Conservation (phyloP, 2,329 filamentous ascomycete species). For the Thielaviopsis punctulata region DNA sequence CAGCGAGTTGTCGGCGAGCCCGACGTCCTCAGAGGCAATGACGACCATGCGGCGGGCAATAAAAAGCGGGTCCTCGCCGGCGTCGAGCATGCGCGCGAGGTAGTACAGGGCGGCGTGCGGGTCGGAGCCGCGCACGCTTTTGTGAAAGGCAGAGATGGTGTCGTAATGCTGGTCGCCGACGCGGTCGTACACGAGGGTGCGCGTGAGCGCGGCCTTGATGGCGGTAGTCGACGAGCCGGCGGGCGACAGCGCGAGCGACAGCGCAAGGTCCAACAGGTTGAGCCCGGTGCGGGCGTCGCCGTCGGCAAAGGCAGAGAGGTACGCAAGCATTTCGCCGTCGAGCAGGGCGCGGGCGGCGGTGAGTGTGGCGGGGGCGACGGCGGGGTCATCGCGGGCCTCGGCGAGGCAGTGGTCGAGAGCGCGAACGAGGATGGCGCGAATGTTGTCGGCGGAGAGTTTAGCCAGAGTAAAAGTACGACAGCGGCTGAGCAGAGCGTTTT, state of each 20-base stretch:
- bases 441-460: slow-evolving; percentile 54
- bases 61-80: slow-evolving; percentile 83
- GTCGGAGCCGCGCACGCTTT: slow-evolving; percentile 76
- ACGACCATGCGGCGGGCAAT: slow-evolving; percentile 87
- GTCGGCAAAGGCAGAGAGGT: slow-evolving; percentile 74
- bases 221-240: slow-evolving; percentile 52
- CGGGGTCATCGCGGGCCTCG: neutral
- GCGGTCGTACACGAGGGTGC: slow-evolving; percentile 86
- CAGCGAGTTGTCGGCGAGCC: slow-evolving; percentile 71
- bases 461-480: slow-evolving; percentile 81
- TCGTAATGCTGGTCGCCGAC: slow-evolving; percentile 96
- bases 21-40: slow-evolving; percentile 86
- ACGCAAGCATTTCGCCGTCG: slow-evolving; percentile 59
- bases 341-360: slow-evolving; percentile 33
- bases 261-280: slow-evolving; percentile 77
- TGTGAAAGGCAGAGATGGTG: slow-evolving; percentile 92
- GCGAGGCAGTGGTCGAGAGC: slow-evolving; percentile 36
- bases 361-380: neutral
- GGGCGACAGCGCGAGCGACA: slow-evolving; percentile 48
- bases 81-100: slow-evolving; percentile 85
- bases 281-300: slow-evolving; percentile 86
- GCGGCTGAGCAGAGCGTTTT: slow-evolving; percentile 69
- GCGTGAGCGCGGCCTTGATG: slow-evolving; percentile 70
- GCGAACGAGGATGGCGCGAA: slow-evolving; percentile 57
- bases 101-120: slow-evolving; percentile 86